These are phyloP conservation scores for Iris pallida DNA, from an alignment of 116 monocot genomes.

Conservation along the genomic window DNA sequence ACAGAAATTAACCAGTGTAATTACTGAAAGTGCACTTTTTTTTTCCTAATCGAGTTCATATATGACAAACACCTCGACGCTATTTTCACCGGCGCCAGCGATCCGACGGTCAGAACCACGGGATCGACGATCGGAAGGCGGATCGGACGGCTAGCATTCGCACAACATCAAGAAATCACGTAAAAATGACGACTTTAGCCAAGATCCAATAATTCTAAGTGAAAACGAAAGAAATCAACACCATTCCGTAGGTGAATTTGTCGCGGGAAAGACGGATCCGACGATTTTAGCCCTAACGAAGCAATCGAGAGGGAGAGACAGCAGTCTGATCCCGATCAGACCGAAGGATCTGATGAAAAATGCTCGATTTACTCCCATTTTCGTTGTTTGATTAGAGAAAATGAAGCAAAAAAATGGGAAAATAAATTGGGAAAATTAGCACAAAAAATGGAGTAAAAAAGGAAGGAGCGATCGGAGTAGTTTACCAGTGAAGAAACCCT, in stretches of 20 bases:
- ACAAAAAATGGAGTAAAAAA: too few species aligned
- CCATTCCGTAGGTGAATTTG: background rate
- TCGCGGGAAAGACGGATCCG: background rate
- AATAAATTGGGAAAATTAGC: too few species aligned
- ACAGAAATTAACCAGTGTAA: too few species aligned
- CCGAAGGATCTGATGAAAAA: background rate
- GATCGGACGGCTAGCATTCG: constrained; percentile 5
- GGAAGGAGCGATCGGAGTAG: too few species aligned
- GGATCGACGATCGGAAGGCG: background rate
- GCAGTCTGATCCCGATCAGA: constrained; percentile 4
- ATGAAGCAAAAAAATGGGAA: too few species aligned
- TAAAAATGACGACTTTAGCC: background rate
- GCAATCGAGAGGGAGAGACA: constrained; percentile 11
- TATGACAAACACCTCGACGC: too few species aligned
- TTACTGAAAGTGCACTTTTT: too few species aligned
- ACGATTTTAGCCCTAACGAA: constrained; percentile 2
- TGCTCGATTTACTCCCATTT: constrained; percentile 10
- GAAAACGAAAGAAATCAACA: background rate
- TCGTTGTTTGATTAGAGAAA: background rate
- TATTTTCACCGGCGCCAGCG: too few species aligned
- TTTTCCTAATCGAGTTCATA: too few species aligned
- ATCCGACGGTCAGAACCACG: background rate
- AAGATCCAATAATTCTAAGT: background rate
- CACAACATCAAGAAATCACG: background rate
- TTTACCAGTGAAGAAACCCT: too few species aligned